Evolutionary conservation across 1,139 yeast species (phyloP), one percentile per base, ranked within the genome.

Genomic region (Sugiyamaella grinbergsii): DNA sequence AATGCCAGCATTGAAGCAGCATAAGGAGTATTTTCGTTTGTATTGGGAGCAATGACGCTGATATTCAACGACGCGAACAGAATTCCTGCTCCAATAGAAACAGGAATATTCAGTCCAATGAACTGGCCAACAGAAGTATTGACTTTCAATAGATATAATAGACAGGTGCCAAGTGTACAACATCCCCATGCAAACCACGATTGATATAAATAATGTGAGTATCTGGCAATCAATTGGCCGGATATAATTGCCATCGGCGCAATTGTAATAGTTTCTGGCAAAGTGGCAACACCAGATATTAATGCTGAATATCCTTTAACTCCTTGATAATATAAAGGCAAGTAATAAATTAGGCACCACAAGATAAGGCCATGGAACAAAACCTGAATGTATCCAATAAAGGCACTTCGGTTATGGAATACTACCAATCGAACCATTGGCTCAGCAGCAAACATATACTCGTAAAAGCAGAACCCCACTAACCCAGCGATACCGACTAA

Each of bases 291-390:
- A 28, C 87, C 85, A 0, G 85, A 76, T 50, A 72, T 68, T 68
- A 78, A 74, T 1, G 85, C 75, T 13, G 71, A 58, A 34, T 72
- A 72, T 41, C 71, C 69, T 54, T 70, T 71, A 29, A 74, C 71
- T 22, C 79, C 78, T 63, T 81, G 83, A 63, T 79, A 81, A 60
- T 78, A 80, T n/a, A 80, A 68, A 1, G 83, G 77, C 38, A 79
- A 61, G 58, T 71, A 81, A 22, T 63, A 63, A 69, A 73, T 38
- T 65, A 57, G 32, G 59, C 59, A 36, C 74, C 68, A 71, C 76
- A 71, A 61, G 72, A 79, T 55, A 66, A 72, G 31, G 62, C 76
- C 65, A 69, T 78, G 54, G 63, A 69, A 51, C 69, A 71, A 42
- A 65, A 66, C 28, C 72, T 73, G 58, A 67, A 61, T 11, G 69